Evolutionary conservation across 2,329 filamentous ascomycete species (phyloP).

Genomic region (Claviceps digitariae): DNA sequence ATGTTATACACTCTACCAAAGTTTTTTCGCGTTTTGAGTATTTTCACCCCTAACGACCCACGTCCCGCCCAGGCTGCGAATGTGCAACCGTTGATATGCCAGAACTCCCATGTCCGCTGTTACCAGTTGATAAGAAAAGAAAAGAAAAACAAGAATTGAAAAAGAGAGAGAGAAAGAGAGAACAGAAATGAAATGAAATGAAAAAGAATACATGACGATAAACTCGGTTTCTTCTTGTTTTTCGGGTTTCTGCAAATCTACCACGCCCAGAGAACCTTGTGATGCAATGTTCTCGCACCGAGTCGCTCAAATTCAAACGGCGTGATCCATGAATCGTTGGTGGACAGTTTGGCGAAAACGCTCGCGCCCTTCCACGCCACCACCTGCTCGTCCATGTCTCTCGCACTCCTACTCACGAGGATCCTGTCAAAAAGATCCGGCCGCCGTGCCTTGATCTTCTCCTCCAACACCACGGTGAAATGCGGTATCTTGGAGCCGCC

Average conservation of each 20-base stretch:
- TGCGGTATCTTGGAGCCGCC: slow-evolving; percentile 71
- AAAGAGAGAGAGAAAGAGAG: not conserved
- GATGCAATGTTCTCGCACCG: slow-evolving; percentile 67
- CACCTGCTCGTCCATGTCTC: slow-evolving; percentile 95
- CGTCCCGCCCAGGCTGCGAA: not conserved
- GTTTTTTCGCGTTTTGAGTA: not conserved
- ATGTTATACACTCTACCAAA: not conserved
- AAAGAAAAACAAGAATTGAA: not conserved
- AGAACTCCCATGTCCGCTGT: not conserved
- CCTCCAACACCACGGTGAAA: slow-evolving; percentile 72
- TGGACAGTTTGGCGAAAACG: slow-evolving; percentile 82
- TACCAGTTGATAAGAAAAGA: not conserved
- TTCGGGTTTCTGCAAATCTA: slow-evolving; percentile 17
- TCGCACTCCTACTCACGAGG: slow-evolving; percentile 56
- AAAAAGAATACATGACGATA: not conserved
- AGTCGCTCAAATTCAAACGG: slow-evolving; percentile 77
- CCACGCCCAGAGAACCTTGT: slow-evolving; percentile 60
- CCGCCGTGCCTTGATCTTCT: slow-evolving; percentile 55
- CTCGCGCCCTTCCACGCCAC: slow-evolving; percentile 96
- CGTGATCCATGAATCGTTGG: slow-evolving; percentile 93
- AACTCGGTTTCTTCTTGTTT: not conserved
- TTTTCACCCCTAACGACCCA: too few species aligned
- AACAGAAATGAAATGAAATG: not conserved
- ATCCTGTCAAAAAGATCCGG: slow-evolving; percentile 48
- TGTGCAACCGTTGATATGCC: not conserved